phyloP scores from a whole-genome alignment of 257 asterid species.

The Coffea canephora region DNA sequence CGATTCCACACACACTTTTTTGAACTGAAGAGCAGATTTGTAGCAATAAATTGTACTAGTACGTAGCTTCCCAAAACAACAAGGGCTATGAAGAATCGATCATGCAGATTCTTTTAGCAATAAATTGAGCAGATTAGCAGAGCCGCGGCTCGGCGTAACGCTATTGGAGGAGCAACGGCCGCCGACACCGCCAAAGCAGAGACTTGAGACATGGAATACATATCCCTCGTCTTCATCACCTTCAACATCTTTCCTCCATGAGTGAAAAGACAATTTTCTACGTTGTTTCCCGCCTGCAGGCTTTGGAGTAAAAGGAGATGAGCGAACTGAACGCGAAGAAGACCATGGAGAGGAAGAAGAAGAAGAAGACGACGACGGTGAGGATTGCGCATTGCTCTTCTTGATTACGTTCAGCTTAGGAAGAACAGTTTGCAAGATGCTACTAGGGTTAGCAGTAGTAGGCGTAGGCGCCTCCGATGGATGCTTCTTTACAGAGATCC shows the following conservation, averaged over 20 bases:
- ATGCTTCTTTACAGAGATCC: slow-evolving; percentile 14
- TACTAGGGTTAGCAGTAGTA: neutral
- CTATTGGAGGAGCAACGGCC: slow-evolving; percentile 9
- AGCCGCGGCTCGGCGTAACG: slow-evolving; percentile 13
- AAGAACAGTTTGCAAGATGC: slow-evolving; percentile 21
- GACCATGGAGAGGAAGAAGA: slow-evolving; percentile 18
- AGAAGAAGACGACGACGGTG: slow-evolving; percentile 7
- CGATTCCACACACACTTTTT: too few relatives aligned
- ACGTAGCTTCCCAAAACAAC: neutral
- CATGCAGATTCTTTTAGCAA: slow-evolving; percentile 16
- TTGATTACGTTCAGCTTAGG: slow-evolving; percentile 23
- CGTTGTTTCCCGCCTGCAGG: neutral
- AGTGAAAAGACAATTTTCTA: slow-evolving; percentile 2
- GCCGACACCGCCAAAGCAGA: slow-evolving; percentile 19
- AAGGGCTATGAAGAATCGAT: neutral
- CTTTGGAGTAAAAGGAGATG: slow-evolving; percentile 23
- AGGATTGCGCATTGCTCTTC: slow-evolving; percentile 13
- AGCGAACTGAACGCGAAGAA: slow-evolving; percentile 25
- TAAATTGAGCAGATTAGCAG: slow-evolving; percentile 16
- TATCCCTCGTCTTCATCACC: slow-evolving; percentile 7
- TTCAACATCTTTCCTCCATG: slow-evolving; percentile 8
- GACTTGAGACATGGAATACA: slow-evolving; percentile 12
- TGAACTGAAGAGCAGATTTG: neutral
- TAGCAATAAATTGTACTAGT: neutral
- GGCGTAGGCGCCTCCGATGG: neutral